Conservation (phyloP, 1,284 basidiomycete species). For the Ceratobasidium sp. region DNA sequence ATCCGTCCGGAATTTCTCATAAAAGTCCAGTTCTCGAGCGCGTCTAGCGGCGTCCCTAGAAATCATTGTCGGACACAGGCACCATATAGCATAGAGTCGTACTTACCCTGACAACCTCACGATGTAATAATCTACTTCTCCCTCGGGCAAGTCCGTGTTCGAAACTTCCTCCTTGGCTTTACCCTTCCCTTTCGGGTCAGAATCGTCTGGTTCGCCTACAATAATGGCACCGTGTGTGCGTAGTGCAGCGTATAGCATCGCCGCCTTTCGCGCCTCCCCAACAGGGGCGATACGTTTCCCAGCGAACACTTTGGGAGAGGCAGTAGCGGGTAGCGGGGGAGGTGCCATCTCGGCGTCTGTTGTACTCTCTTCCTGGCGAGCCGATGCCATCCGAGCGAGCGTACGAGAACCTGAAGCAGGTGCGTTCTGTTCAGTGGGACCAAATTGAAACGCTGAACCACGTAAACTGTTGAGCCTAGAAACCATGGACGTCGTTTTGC, state of each 20-base stretch:
- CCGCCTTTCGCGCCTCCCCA: constrained; percentile 16
- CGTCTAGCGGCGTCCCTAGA: constrained; percentile 62
- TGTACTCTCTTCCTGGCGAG: not conserved
- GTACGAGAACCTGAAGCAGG: not conserved
- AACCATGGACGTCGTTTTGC: constrained; percentile 21
- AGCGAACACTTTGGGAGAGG: constrained; percentile 23
- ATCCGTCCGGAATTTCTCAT: constrained; percentile 72
- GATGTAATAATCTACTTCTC: constrained; percentile 67
- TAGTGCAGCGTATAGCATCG: constrained; percentile 21
- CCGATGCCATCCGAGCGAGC: constrained; percentile 1
- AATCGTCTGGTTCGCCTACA: constrained; percentile 19
- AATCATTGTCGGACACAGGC: not conserved
- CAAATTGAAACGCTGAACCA: constrained; percentile 27
- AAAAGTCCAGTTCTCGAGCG: constrained; percentile 57
- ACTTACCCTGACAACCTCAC: constrained; percentile 73
- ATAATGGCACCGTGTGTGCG: constrained; percentile 22
- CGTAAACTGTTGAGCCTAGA: constrained; percentile 34
- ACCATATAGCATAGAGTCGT: not conserved
- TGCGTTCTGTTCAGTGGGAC: not conserved
- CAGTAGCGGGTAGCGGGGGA: not conserved
- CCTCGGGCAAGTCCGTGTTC: constrained; percentile 56
- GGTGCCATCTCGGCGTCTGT: not conserved
- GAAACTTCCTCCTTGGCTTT: constrained; percentile 59
- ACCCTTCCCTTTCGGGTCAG: constrained; percentile 37
- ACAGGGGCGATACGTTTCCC: constrained; percentile 36